These are phyloP conservation scores for Aspergillus baeticus DNA, from an alignment of 495 filamentous ascomycete genomes.

Conservation along the genomic window DNA sequence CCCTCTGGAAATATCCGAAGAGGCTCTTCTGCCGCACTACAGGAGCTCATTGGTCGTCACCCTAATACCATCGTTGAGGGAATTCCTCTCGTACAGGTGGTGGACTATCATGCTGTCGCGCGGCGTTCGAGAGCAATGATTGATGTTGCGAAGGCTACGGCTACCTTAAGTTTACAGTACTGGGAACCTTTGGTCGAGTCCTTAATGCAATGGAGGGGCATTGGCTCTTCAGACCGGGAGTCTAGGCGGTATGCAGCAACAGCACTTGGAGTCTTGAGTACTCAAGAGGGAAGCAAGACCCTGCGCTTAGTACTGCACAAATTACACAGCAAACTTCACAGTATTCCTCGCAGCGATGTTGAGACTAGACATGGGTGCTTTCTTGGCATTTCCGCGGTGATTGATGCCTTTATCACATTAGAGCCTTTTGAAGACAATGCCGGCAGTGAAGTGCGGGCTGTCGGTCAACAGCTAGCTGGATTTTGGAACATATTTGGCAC, in stretches of 20 bases:
- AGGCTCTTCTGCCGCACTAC: constrained; percentile 87
- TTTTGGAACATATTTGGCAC: constrained; percentile 44
- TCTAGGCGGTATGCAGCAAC: constrained; percentile 70
- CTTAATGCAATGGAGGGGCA: constrained; percentile 83
- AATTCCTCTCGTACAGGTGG: constrained; percentile 79
- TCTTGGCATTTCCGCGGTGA: constrained; percentile 52
- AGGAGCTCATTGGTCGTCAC: constrained; percentile 91
- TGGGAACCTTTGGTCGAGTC: constrained; percentile 66
- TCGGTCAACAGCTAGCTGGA: constrained; percentile 24
- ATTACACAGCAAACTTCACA: constrained; percentile 43
- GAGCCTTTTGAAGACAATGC: constrained; percentile 6
- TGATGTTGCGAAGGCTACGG: constrained; percentile 68
- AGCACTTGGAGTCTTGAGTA: constrained; percentile 62
- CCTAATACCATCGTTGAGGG: constrained; percentile 78
- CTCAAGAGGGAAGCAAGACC: constrained; percentile 29
- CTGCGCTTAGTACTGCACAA: constrained; percentile 33
- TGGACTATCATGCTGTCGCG: constrained; percentile 92
- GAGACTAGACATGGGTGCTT: constrained; percentile 69
- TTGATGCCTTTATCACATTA: constrained; percentile 33
- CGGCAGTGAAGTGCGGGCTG: constrained; percentile 17
- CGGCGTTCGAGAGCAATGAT: constrained; percentile 77
- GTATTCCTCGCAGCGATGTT: constrained; percentile 56
- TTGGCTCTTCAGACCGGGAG: constrained; percentile 69
- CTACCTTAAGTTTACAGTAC: constrained; percentile 63
- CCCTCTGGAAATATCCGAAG: constrained; percentile 88